These are phyloP conservation scores for Candolleomyces efflorescens DNA, from an alignment of 768 basidiomycete species.

Conservation along the genomic window DNA sequence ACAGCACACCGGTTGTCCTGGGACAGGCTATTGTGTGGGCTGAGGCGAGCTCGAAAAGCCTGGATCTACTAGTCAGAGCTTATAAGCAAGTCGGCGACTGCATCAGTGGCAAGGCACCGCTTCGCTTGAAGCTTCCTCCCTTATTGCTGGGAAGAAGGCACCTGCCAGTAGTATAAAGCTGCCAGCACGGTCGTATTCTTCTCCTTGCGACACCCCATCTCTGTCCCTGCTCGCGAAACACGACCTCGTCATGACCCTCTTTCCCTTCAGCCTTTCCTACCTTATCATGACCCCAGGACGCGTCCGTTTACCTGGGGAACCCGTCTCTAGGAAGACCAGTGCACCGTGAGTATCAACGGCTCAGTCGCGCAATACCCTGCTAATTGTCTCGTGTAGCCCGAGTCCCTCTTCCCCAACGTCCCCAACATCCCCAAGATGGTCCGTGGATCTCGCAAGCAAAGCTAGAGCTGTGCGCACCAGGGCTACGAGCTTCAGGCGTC, in stretches of 20 bases:
- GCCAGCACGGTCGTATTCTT: not conserved
- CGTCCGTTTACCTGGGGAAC: conserved; percentile 47
- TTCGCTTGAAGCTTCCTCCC: too few relatives aligned
- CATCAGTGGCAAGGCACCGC: too few relatives aligned
- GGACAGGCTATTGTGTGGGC: not conserved
- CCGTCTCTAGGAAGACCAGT: not conserved
- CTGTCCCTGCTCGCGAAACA: not conserved
- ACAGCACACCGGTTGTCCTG: not conserved
- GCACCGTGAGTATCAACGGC: not conserved
- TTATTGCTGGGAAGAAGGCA: too few relatives aligned
- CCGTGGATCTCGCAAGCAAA: conserved; percentile 19
- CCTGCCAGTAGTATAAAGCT: too few relatives aligned
- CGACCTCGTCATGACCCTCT: conserved; percentile 11
- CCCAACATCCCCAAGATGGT: too few relatives aligned
- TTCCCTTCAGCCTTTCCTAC: conserved; percentile 48
- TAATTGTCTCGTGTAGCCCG: not conserved
- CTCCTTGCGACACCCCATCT: not conserved
- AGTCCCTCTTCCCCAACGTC: conserved; percentile 4
- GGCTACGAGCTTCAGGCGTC: conserved; percentile 1
- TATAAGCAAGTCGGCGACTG: too few relatives aligned
- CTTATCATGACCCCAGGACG: conserved; percentile 49
- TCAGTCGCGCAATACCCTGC: not conserved
- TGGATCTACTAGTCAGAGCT: too few relatives aligned
- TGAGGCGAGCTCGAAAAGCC: too few relatives aligned
- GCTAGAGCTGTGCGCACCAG: conserved; percentile 22